Evolutionary conservation across 345 rosid species (phyloP), one percentile per base, ranked within the genome.

Genomic region (Eutrema heterophyllum): DNA sequence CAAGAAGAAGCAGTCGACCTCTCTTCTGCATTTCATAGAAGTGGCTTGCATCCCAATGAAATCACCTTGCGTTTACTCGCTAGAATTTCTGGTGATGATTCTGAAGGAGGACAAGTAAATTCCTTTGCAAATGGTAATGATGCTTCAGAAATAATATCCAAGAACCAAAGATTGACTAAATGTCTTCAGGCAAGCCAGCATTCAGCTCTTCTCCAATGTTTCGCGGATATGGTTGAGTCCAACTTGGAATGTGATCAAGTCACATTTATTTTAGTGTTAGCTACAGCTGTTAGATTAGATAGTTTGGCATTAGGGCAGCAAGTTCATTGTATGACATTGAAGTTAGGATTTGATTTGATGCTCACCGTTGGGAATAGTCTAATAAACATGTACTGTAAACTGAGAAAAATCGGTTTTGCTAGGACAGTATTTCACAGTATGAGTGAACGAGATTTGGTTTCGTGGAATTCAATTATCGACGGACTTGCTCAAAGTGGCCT

Each of bases 391-490:
- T 84, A 85, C 55, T 83, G 87, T 41, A 87, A 83, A 68, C 61
- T 81, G 75, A 84, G 85, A 45, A 75, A 36, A 8, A 9, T 67
- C 6, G 15, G 48, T 36, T 74, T 71, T 0, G 78, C 89, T 43
- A 58, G 58, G 45, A 68, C 62, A 69, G 78, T 82, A 32, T 87
- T 82, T 78, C 5, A 51, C 27, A 40, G 30, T 41, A 84, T 85
- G 92, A 67, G 73, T 43, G 85, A 84, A 54, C 18, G 80, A 58
- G 88, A 87, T 82, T 79, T 87, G 71, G 76, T 87, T 55, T 81
- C 92, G 24, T 87, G 92, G 89, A 87, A 85, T 68, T 87, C 92
- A 5, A 70, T 87, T 74, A 82, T 87, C 44, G 81, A 84, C 4
- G 70, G 87, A 33, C 69, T 54, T 60, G 52, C 77, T 30, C 86